phyloP scores from a whole-genome alignment of 306 rosid species.

The Corylus avellana region DNA sequence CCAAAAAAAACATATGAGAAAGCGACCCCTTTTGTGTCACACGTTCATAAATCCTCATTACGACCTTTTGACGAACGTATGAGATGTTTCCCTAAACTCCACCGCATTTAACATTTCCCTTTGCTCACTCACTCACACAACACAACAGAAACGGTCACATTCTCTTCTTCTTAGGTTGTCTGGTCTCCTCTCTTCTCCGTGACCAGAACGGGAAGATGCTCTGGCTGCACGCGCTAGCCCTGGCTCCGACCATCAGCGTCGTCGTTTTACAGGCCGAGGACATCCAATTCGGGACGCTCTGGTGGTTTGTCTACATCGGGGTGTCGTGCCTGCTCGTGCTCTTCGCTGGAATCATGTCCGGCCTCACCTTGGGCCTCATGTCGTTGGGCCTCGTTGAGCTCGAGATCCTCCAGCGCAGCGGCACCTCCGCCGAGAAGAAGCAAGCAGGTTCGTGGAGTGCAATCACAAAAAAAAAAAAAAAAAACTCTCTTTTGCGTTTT shows the following conservation, averaged over 20 bases:
- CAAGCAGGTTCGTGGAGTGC: slow-evolving; percentile 61
- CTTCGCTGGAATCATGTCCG: slow-evolving; percentile 95
- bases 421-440: slow-evolving; percentile 60
- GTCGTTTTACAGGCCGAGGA: slow-evolving; percentile 55
- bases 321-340: slow-evolving; percentile 58
- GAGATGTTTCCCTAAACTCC: not conserved
- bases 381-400: slow-evolving; percentile 76
- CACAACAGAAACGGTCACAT: not conserved
- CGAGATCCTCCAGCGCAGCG: slow-evolving; percentile 78
- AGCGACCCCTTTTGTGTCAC: too few relatives aligned
- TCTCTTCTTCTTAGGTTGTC: not conserved
- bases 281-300: slow-evolving; percentile 52
- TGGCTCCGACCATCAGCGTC: slow-evolving; percentile 15
- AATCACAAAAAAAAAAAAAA: not conserved
- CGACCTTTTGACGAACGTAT: too few relatives aligned
- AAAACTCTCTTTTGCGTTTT: not conserved
- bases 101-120: not conserved
- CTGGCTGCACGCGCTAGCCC: slow-evolving; percentile 11
- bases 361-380: slow-evolving; percentile 86
- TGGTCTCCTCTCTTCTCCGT: not conserved
- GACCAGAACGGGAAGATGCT: slow-evolving; percentile 9
- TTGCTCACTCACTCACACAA: not conserved
- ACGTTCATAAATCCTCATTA: too few relatives aligned
- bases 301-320: slow-evolving; percentile 77
- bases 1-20: too few relatives aligned